Evolutionary conservation across 805 yeast genomes (phyloP).

Genomic region (Candida coquimbonensis): DNA sequence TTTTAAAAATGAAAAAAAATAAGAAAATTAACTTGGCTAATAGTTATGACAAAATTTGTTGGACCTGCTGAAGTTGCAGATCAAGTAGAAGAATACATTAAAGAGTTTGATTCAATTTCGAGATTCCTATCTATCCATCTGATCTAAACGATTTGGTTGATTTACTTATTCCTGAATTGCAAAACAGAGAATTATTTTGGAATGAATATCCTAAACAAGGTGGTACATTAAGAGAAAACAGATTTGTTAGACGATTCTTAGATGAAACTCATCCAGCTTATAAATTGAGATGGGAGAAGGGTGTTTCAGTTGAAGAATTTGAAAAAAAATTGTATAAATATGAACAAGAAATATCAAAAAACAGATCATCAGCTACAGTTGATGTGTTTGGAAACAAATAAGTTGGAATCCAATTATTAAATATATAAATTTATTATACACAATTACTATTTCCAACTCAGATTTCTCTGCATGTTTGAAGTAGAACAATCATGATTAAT

Average conservation of each 20-base stretch:
- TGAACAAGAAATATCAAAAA: too few species aligned
- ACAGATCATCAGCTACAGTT: too few species aligned
- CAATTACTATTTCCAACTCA: too few species aligned
- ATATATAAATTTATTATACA: too few species aligned
- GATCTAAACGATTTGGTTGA: slow-evolving; percentile 32
- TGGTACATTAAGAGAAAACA: not conserved
- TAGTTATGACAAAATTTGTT: slow-evolving; percentile 11
- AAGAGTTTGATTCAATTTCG: slow-evolving; percentile 34
- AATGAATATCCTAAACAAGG: slow-evolving; percentile 31
- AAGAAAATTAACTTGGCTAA: not conserved
- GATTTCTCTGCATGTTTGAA: too few species aligned
- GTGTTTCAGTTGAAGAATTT: not conserved
- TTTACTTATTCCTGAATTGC: slow-evolving; percentile 29
- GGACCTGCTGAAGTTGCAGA: slow-evolving; percentile 30
- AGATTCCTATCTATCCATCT: slow-evolving; percentile 12
- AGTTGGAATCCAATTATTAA: too few species aligned
- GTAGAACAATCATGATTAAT: too few species aligned
- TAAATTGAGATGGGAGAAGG: not conserved
- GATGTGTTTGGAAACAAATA: too few species aligned
- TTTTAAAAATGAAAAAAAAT: too few species aligned
- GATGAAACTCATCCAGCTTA: not conserved
- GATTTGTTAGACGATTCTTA: not conserved
- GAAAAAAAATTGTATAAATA: not conserved
- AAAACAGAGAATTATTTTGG: slow-evolving; percentile 29
- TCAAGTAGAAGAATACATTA: slow-evolving; percentile 32